Evolutionary conservation across 1,284 basidiomycete genomes (phyloP).

Genomic region (Ustilago nuda): DNA sequence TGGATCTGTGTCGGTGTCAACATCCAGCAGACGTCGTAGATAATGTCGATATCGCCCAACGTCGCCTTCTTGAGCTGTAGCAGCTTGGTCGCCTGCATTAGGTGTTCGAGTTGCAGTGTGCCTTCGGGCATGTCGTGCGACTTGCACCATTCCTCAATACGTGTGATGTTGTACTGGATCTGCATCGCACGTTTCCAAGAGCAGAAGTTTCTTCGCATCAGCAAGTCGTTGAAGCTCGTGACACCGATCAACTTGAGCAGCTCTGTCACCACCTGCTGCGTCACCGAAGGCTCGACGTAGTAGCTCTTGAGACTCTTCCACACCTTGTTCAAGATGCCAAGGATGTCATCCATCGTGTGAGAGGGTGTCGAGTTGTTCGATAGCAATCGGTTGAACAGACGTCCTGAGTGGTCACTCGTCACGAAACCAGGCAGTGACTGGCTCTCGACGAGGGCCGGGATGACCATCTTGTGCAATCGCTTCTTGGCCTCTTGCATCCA

Average conservation of each 20-base stretch:
- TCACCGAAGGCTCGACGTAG: slow-evolving; percentile 97
- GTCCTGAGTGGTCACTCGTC: slow-evolving; percentile 89
- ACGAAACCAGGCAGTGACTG: slow-evolving; percentile 98
- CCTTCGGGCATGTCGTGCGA: slow-evolving; percentile 94
- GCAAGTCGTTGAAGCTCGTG: slow-evolving; percentile 96
- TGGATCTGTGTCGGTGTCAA: slow-evolving; percentile 99
- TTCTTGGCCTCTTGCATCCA: slow-evolving; percentile 99
- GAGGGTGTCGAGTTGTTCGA: slow-evolving; percentile 82
- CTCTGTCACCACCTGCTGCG: slow-evolving; percentile 96
- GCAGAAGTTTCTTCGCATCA: slow-evolving; percentile 99
- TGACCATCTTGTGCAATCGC: slow-evolving; percentile 95
- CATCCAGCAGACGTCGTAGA: slow-evolving; percentile 99
- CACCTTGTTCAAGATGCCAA: slow-evolving; percentile 96
- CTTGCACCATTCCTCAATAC: slow-evolving; percentile 85
- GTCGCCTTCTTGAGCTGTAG: slow-evolving; percentile 95
- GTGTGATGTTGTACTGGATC: slow-evolving; percentile 71
- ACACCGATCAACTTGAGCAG: slow-evolving; percentile 95
- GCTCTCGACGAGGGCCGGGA: slow-evolving; percentile 96
- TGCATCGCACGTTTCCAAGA: slow-evolving; percentile 91
- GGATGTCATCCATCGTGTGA: slow-evolving; percentile 98
- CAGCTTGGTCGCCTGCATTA: slow-evolving; percentile 99
- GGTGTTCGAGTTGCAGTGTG: slow-evolving; percentile 94
- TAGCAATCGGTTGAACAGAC: slow-evolving; percentile 92
- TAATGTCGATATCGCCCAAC: slow-evolving; percentile 85
- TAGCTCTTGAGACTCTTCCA: slow-evolving; percentile 99